Evolutionary conservation across 139 green algal genomes (phyloP).

Genomic region (Spirogloea muscicola): DNA sequence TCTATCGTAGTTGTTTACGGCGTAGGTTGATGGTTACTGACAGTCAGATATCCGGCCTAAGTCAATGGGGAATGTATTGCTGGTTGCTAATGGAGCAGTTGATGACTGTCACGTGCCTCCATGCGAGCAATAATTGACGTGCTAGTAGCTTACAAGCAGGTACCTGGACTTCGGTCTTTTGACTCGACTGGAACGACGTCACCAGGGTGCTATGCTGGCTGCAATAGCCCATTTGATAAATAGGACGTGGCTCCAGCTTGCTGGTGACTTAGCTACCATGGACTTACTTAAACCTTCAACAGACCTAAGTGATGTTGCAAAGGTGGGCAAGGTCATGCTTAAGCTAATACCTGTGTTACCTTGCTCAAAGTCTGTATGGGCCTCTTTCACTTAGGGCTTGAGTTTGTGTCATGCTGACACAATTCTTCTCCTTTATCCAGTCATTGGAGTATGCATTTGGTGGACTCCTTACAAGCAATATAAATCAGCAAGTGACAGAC

Average conservation of each 20-base stretch:
- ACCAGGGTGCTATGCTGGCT: constrained; percentile 57
- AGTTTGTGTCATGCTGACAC: too few species aligned
- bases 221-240: constrained; percentile 58
- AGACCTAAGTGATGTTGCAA: constrained; percentile 28
- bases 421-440: too few species aligned
- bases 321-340: too few species aligned
- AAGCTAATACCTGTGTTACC: too few species aligned
- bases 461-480: too few species aligned
- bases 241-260: constrained; percentile 53
- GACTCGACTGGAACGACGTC: constrained; percentile 41
- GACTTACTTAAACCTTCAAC: constrained; percentile 56
- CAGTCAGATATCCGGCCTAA: not conserved
- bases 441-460: too few species aligned
- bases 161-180: constrained; percentile 63
- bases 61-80: not conserved
- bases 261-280: constrained; percentile 56
- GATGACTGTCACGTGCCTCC: not conserved
- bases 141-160: not conserved
- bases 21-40: not conserved
- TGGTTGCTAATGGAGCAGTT: not conserved
- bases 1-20: not conserved
- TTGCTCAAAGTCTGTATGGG: too few species aligned
- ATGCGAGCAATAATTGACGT: not conserved
- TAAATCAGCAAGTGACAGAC: too few species aligned
- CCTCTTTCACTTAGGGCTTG: too few species aligned